A percentile compares a stretch with the other conserved stretches of the same genome.
phyloP scores from a whole-genome alignment of 2,329 filamentous ascomycete genomes.

The Xylaria sp. region DNA sequence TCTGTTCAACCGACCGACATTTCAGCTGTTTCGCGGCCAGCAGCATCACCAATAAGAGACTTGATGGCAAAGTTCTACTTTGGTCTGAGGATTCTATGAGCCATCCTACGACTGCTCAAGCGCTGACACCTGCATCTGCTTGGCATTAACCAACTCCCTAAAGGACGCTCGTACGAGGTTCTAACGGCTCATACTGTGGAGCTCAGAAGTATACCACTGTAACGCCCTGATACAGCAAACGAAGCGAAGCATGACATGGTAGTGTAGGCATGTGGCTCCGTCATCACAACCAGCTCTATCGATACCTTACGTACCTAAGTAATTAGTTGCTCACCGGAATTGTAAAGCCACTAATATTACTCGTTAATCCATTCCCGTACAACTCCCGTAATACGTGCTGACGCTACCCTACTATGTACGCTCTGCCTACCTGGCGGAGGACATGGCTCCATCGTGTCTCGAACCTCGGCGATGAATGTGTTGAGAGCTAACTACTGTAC shows the following conservation, averaged over 20 bases:
- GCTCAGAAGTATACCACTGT: conserved; percentile 16
- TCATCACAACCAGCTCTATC: conserved; percentile 10
- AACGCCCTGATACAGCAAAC: conserved; percentile 28
- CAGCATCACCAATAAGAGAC: conserved; percentile 19
- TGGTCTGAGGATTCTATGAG: conserved; percentile 28
- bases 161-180: conserved; percentile 2
- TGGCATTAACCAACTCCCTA: conserved; percentile 18
- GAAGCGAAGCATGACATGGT: conserved; percentile 10
- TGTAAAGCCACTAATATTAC: conserved; percentile 12
- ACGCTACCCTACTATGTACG: conserved; percentile 20
- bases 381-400: conserved; percentile 24
- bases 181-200: conserved; percentile 24
- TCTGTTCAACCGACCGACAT: conserved; percentile 36
- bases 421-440: conserved; percentile 15
- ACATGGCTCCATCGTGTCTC: conserved; percentile 30
- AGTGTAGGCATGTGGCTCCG: conserved; percentile 12
- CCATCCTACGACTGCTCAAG: conserved; percentile 32
- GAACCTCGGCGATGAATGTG: conserved; percentile 17
- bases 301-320: too few relatives aligned
- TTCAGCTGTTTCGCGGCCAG: conserved; percentile 35
- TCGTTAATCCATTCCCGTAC: conserved; percentile 10
- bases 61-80: conserved; percentile 11
- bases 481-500: conserved; percentile 1
- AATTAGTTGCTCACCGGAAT: conserved; percentile 1
- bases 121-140: conserved; percentile 32